Evolutionary conservation across 768 basidiomycete genomes (phyloP).

Genomic region (Cytidiella melzeri): DNA sequence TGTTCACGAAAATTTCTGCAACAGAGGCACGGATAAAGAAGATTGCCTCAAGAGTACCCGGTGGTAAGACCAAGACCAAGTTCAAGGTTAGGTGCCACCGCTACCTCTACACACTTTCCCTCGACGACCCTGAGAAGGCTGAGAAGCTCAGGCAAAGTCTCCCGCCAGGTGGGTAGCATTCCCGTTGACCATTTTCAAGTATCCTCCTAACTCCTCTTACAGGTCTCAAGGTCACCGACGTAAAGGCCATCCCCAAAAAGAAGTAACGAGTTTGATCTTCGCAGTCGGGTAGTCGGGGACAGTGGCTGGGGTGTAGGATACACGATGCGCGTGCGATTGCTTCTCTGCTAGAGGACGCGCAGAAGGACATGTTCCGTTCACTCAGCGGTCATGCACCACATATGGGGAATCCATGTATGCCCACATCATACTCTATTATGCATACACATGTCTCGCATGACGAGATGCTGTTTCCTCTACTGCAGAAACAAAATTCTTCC

Average conservation of each 20-base stretch:
- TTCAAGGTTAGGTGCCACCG: conserved; percentile 98
- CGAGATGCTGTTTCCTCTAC: not conserved
- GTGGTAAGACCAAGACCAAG: conserved; percentile 82
- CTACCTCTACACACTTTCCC: conserved; percentile 94
- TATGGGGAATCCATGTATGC: not conserved
- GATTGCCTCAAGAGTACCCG: conserved; percentile 59
- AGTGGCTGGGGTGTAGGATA: not conserved
- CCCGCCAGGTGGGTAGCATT: conserved; percentile 72
- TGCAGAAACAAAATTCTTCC: too few relatives aligned
- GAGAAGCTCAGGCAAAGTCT: conserved; percentile 95
- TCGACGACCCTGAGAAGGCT: conserved; percentile 97
- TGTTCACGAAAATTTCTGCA: too few relatives aligned
- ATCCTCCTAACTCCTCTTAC: not conserved
- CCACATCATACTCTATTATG: not conserved
- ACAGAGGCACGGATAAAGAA: conserved; percentile 98
- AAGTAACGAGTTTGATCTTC: conserved; percentile 39
- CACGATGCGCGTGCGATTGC: not conserved
- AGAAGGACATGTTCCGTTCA: too few relatives aligned
- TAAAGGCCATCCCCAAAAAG: conserved; percentile 62
- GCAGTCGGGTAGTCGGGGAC: not conserved
- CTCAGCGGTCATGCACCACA: too few relatives aligned
- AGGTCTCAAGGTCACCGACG: conserved; percentile 72
- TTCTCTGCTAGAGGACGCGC: not conserved
- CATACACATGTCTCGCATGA: not conserved
- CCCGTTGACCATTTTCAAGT: not conserved